phyloP scores from a whole-genome alignment of 2,329 filamentous ascomycete species.

The Paraphoma chrysanthemicola region DNA sequence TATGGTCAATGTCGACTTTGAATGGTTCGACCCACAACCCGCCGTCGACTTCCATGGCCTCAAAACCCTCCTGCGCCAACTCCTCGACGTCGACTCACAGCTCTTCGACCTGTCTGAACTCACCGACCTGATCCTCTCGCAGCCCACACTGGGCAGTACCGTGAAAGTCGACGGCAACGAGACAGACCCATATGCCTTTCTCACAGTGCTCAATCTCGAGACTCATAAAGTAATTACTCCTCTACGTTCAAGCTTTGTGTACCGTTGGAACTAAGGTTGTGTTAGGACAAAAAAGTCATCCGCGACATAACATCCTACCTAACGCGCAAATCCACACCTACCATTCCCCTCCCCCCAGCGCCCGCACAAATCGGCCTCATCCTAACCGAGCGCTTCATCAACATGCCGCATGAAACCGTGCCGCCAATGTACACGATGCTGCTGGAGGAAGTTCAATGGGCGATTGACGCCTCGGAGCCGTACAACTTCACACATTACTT shows the following conservation, averaged over 20 bases:
- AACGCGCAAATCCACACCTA: conserved; percentile 57
- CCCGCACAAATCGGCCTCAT: conserved; percentile 76
- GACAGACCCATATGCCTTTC: conserved; percentile 88
- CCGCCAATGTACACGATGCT: conserved; percentile 97
- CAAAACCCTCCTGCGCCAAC: conserved; percentile 86
- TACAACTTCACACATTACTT: conserved; percentile 95
- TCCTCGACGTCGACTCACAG: conserved; percentile 86
- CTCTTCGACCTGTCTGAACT: conserved; percentile 88
- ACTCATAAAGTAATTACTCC: conserved; percentile 65
- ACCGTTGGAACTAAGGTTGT: too few species aligned
- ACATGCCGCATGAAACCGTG: conserved; percentile 91
- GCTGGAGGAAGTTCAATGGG: conserved; percentile 86
- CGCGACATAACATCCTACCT: conserved; percentile 77
- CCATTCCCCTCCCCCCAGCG: conserved; percentile 38
- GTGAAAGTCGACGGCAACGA: conserved; percentile 97
- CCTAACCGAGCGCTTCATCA: conserved; percentile 92
- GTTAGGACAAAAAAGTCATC: conserved; percentile 72
- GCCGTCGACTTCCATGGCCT: conserved; percentile 94
- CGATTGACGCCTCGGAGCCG: conserved; percentile 87
- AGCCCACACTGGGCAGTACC: conserved; percentile 88
- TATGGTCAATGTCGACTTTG: conserved; percentile 94
- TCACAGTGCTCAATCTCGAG: conserved; percentile 84
- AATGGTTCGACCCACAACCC: conserved; percentile 96
- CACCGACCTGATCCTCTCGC: conserved; percentile 83
- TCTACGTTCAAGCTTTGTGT: too few species aligned